Evolutionary conservation across 2,329 filamentous ascomycete species (phyloP), one percentile per base, ranked within the genome.

Genomic region (Juglanconis oblonga): DNA sequence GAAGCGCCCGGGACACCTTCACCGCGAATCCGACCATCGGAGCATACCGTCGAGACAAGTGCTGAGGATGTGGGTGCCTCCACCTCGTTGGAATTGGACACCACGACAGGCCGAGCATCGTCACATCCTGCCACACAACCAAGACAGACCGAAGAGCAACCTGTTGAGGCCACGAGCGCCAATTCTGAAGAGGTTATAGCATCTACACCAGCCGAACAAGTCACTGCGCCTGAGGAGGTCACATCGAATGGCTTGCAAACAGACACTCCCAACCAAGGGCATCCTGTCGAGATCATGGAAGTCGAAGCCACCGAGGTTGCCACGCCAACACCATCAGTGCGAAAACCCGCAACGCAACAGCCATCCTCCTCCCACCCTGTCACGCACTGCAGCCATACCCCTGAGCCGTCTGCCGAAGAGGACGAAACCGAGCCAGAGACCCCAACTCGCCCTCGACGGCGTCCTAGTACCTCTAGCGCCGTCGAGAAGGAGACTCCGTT

Each of bases 1-100:
- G 55, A 63, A 36, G 61, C 45, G 0, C 65, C 65, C 2, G 63
- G 61, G 1, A 68, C 67, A 24, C 68, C 69, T 13, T 68, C 66
- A 1, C 68, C 68, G 4, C 40, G 51, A 11, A 52, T 61, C 32
- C 65, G 66, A 63, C 36, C 36, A 11, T 47, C 54, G 13, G 48
- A 36, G 17, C n/a, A 4, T 6, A 24, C 31, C n/a, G 29, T 13
- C 17, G 32, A 29, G 36, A 29, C 31, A 42, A 42, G 10, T 42
- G 11, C 38, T 13, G n/a, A 13, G 38, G 24, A 24, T 24, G 24
- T 24, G 24, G 24, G 24, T 24, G 24, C 2, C 45, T 13, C 5
- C 3, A 10, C 8, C 45, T 10, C 24, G 24, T 24, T 24, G 8
- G 17, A 17, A 31, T 10, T 10, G 24, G 3, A 7, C 7, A 5